Base-by-base conservation (phyloP, 1,284 basidiomycete genomes). In the Trichosporon asahii region DNA sequence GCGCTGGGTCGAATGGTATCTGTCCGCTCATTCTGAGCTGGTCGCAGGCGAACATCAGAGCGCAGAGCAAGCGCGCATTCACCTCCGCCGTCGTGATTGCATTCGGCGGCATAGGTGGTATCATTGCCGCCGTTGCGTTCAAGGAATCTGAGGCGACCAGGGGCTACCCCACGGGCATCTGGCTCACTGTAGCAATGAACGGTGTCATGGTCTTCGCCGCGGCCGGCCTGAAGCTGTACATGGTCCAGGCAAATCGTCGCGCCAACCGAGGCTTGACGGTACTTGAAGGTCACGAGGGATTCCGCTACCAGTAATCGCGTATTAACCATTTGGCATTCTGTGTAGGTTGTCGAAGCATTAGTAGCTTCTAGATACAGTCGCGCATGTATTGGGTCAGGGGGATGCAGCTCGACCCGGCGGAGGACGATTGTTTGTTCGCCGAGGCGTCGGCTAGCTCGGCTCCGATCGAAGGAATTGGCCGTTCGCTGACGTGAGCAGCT, bases 21-120 rank as follows among this genome's bases (percentile, higher is more conserved):
- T 18, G 18, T 8, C 81, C 82, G 7, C 76, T 78, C 53, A 76
- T 77, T 49, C 71, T 81, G 46, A 75, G 78, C 4, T 82, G 80
- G 75, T 77, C 78, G 66, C 78, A 81, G 69, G 83, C 81, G 75
- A 84, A 84, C 77, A 81, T 85, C 46, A 80, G 80, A 15, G 77
- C 78, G 21, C 81, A 85, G 73, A 78, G 79, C 35, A 85, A 85
- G 72, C 73, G 76, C 25, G 74, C 77, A 8, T 80, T 81, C 73
- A 74, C 77, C n/a, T 79, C 78, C 25, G 84, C 84, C 33, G 68
- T 84, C 49, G 78, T 82, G 55, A 79, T 84, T 64, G 80, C 78
- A 53, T 80, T 83, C 57, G 84, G 83, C 37, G 84, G 84, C 69
- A 69, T 85, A 44, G 85, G 85, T 25, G 85, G 85, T 66, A 85